These are phyloP conservation scores for Citrullus colocynthis DNA, from an alignment of 306 rosid genomes.

Conservation along the genomic window DNA sequence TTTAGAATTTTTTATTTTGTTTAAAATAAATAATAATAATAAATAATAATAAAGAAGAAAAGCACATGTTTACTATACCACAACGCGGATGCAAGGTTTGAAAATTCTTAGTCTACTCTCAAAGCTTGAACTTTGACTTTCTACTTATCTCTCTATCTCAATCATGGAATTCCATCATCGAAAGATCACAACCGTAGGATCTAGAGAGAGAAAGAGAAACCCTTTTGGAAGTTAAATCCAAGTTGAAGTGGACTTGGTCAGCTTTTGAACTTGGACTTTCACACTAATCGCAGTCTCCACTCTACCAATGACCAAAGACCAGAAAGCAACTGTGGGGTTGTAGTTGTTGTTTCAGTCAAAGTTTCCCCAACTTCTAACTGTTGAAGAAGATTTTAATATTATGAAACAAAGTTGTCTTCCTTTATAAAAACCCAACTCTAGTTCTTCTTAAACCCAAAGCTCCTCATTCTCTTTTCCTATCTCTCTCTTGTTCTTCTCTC, in stretches of 20 bases:
- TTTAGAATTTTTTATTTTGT: background rate
- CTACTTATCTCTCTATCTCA: background rate
- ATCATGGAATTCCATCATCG: background rate
- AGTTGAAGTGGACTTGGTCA: constrained; percentile 8
- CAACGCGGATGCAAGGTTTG: constrained; percentile 11
- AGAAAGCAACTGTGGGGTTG: background rate
- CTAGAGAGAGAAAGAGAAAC: background rate
- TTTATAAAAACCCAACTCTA: background rate
- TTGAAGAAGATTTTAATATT: background rate
- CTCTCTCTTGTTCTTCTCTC: background rate
- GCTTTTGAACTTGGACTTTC: constrained; percentile 10
- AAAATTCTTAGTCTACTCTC: constrained; percentile 8
- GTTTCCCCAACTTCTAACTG: background rate
- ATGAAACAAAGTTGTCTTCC: background rate
- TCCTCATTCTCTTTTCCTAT: background rate
- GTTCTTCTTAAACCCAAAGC: background rate
- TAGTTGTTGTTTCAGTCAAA: constrained; percentile 1
- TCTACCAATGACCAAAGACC: constrained; percentile 3
- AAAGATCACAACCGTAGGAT: background rate
- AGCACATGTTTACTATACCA: background rate
- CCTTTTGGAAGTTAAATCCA: constrained; percentile 1
- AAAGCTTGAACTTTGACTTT: background rate
- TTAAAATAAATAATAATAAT: no score
- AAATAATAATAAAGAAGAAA: background rate
- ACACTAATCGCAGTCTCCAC: background rate